Evolutionary conservation across 257 asterid genomes (phyloP).

Genomic region (Ilex aquifolium): DNA sequence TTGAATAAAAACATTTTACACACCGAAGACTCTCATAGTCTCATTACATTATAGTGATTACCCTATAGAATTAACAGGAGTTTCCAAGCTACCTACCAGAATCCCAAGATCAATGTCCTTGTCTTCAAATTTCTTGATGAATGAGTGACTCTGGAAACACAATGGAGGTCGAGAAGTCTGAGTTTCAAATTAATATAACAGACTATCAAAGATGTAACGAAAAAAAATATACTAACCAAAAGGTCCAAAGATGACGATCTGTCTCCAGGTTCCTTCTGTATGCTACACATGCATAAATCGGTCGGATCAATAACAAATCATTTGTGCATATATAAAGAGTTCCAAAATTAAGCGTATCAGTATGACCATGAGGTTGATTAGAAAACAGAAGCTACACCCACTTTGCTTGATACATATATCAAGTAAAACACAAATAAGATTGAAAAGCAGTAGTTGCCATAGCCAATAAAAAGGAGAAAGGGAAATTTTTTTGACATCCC

Average conservation of each 20-base stretch:
- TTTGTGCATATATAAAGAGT: not conserved
- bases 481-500: too few relatives aligned
- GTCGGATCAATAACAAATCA: not conserved
- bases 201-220: not conserved
- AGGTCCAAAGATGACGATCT: constrained; percentile 83
- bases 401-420: too few relatives aligned
- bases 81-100: constrained; percentile 76
- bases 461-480: too few relatives aligned
- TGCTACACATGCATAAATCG: constrained; percentile 47
- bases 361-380: too few relatives aligned
- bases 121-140: constrained; percentile 92
- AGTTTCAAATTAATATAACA: not conserved
- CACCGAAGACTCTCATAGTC: not conserved
- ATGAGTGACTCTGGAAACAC: constrained; percentile 62
- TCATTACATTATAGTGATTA: constrained; percentile 6
- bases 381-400: too few relatives aligned
- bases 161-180: not conserved
- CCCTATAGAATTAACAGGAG: constrained; percentile 69
- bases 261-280: constrained; percentile 83
- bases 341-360: too few relatives aligned
- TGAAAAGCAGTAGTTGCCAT: too few relatives aligned
- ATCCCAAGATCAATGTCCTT: constrained; percentile 84
- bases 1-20: not conserved
- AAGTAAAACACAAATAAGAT: too few relatives aligned
- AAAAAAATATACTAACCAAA: constrained; percentile 45